These are phyloP conservation scores for Penicillium argentinense DNA, from an alignment of 495 filamentous ascomycete species.

Conservation along the genomic window DNA sequence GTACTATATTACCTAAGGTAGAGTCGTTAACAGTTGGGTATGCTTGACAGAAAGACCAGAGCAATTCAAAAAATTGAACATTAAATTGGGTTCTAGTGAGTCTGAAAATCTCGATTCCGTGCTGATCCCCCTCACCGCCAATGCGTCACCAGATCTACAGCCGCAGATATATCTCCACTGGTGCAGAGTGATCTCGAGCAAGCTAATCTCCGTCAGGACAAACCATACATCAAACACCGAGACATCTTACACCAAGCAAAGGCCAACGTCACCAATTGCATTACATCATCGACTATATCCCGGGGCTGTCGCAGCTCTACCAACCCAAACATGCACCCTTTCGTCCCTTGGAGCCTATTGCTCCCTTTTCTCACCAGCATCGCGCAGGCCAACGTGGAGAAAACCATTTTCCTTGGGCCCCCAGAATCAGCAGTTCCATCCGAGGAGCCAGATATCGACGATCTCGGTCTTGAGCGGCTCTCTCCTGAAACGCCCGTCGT, in stretches of 20 bases:
- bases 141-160: neutral
- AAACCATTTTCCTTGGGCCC: conserved; percentile 84
- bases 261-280: neutral
- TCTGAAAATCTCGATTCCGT: neutral
- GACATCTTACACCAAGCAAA: no score
- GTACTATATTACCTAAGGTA: no score
- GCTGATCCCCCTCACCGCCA: conserved; percentile 4
- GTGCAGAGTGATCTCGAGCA: no score
- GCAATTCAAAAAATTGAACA: no score
- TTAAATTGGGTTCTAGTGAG: neutral
- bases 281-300: conserved; percentile 3
- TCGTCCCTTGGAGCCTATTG: conserved; percentile 25
- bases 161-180: conserved; percentile 6
- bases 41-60: no score
- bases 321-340: conserved; percentile 16
- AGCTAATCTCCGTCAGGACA: no score
- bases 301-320: no score
- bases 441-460: conserved; percentile 57
- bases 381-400: conserved; percentile 75
- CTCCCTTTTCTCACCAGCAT: conserved; percentile 30
- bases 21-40: no score
- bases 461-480: conserved; percentile 64
- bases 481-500: conserved; percentile 55
- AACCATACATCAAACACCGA: no score
- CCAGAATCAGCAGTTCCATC: conserved; percentile 49